Evolutionary conservation across 345 rosid genomes (phyloP), one percentile per base, ranked within the genome.

Genomic region (Eucalyptus shirleyi): DNA sequence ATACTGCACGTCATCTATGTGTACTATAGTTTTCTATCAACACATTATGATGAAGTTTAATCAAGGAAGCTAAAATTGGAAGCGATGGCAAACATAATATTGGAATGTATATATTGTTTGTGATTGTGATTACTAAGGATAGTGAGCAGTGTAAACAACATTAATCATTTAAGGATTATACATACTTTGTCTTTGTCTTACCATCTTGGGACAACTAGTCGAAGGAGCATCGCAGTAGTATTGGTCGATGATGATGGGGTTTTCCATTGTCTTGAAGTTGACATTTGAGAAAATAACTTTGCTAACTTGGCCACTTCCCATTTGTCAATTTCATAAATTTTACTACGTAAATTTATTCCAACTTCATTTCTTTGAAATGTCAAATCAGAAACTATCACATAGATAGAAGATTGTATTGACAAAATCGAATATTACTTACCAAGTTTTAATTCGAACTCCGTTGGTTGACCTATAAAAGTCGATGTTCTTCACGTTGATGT

Each of bases 391-490:
- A 53, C 11, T 53, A 53, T 53, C 59, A 32, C 60, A 11, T 14
- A 11, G 9, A 60, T 45, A 60, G 8, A 34, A n/a, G 10, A 51
- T 4, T 72, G 47, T 42, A 34, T 26, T 23, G n/a, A n/a, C 53
- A 23, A 19, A 53, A 42, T 50, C 8, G 16, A 2, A 53, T 53
- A 50, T 89, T 53, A 91, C 92, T 89, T 91, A 88, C 93, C 91
- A 91, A 23, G 93, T 92, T 90, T 92, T 94, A 82, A 94, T 93
- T 42, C 90, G 77, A 4, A 40, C 92, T n/a, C 94, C 93, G 21
- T 92, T 94, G 32, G 91, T 92, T n/a, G 90, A 87, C 49, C 47
- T 45, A 15, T 19, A 4, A 88, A 94, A 93, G 16, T 88, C 15
- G 10, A 88, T 87, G 40, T 59, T 55, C 45, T 44, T 32, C 17